Evolutionary conservation across 495 filamentous ascomycete genomes (phyloP), one percentile per base, ranked within the genome.

Genomic region (Neurospora pannonica): DNA sequence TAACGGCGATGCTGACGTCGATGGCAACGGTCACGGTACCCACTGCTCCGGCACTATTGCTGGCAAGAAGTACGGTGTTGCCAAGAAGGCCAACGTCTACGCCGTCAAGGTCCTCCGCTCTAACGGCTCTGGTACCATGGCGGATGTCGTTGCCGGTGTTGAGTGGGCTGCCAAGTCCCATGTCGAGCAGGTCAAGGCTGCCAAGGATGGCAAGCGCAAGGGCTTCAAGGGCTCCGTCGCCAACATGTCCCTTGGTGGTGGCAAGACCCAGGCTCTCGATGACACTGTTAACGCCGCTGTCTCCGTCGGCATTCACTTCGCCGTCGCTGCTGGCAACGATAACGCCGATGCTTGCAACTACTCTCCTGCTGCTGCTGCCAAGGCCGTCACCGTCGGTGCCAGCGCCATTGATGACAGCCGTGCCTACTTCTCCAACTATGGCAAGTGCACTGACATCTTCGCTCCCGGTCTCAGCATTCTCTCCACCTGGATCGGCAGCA

Each of bases 361-460:
- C 89, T 99, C 97, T n/a, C 97, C 97, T 38, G 97, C 97, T 76
- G 92, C 95, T 71, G 93, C 97, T 75, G 89, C 90, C 78, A 94
- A 95, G 81, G 95, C 97, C 72, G 91, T 99, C 79, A 99, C 97
- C 70, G 97, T 99, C 74, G 97, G 95, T 81, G 97, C 97, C 75
- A 97, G 94, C 24, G 97, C 93, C 74, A 88, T 99, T 39, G 88
- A 88, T 77, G 97, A 99, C 83, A 93, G 94, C 88, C 95, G 97
- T 84, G 97, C 97, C 76, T 99, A 98, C 90, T 99, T 99, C 91
- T 98, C 97, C 89, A 99, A 99, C 91, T 98, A 91, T 85, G 97
- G 97, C 82, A 95, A 94, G 89, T 99, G 97, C 89, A 97, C 95
- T 81, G 94, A 98, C 83, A 98, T 99, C 87, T 99, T 99, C 81